Evolutionary conservation across 1,284 basidiomycete genomes (phyloP), one percentile per base, ranked within the genome.

Genomic region (Marasmius fiardii): DNA sequence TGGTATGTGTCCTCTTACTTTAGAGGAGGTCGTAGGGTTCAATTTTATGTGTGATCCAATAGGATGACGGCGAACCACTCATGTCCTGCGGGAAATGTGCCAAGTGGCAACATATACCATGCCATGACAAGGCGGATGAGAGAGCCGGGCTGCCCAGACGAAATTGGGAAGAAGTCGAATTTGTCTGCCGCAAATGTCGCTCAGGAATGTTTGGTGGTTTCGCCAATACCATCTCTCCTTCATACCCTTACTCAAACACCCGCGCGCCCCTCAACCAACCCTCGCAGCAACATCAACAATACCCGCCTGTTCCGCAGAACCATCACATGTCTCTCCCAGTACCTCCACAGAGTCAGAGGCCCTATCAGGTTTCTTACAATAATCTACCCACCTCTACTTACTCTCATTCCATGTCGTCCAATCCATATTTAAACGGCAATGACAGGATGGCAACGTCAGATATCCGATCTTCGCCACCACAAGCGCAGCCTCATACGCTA

Each of bases 71-170:
- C 21, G 72, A 78, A 31, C 83, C 88, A 10, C 80, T 95, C 71
- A 82, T 93, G 67, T 90, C 83, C 44, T 95, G 92, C 65, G 90
- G 88, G 34, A 67, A 71, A 43, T 95, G 92, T 68, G 80, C 78
- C 20, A 87, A 85, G 64, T 95, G 93, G 92, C 90, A 92, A 60
- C 90, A 92, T 60, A 90, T 90, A 39, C 61, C 72, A n/a, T 92
- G 90, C 61, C 88, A 92, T 62, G 86, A 92, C 63, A 70, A 69
- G 41, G 81, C 77, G 24, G 89, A 91, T 64, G 67, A 72, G 39
- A 71, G 73, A 35, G 75, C 78, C 24, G 85, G 88, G 18, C 77
- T 76, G 14, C 79, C 78, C 14, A 78, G 75, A 61, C 83, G 88
- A 31, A 81, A 91, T 61, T 92, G 90, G 90, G 79, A 87, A 48